Evolutionary conservation across 129 eudicot genomes (phyloP), one percentile per base, ranked within the genome.

Genomic region (Artemisia tridentata): DNA sequence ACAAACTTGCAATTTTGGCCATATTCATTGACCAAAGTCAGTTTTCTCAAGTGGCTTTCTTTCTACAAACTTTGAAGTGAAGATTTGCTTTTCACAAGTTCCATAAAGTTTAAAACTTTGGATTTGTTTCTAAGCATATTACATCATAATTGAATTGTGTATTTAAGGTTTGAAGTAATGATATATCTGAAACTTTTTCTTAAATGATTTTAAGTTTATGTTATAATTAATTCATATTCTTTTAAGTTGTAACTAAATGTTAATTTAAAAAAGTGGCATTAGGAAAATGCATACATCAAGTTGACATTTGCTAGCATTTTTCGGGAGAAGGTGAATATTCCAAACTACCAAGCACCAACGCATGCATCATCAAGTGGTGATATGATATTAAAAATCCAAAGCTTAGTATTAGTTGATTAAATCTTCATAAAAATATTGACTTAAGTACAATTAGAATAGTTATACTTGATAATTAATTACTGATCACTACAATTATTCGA

Each of bases 101-200:
- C 81, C 76, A 77, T 77, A 77, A 77, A 77, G 77, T 45, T 15
- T 31, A 49, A 77, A 77, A 54, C 79, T 77, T 77, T 53, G 72
- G 71, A 70, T 62, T 34, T 77, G 76, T 63, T 63, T 61, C 80
- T 49, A 76, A 38, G 69, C 69, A 68, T 68, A 69, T 58, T 38
- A 18, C 55, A 38, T 38, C 0, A 27, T 60, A 23, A 64, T 13
- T 20, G 29, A 43, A 69, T 10, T 38, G 57, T 25, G 67, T 43
- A 27, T 61, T 48, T n/a, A 72, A 72, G 45, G 49, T 23, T 25
- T 49, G 31, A 34, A 47, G 69, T 18, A 72, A 25, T 27, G 45
- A 11, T 1, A 45, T 46, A 46, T 18, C 2, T 19, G 3, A 14
- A 7, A 38, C 45, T 38, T 38, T 38, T 7, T 38, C 45, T 38